Base-by-base conservation (phyloP, 208 protist species). In the Naegleria gruberi region DNA sequence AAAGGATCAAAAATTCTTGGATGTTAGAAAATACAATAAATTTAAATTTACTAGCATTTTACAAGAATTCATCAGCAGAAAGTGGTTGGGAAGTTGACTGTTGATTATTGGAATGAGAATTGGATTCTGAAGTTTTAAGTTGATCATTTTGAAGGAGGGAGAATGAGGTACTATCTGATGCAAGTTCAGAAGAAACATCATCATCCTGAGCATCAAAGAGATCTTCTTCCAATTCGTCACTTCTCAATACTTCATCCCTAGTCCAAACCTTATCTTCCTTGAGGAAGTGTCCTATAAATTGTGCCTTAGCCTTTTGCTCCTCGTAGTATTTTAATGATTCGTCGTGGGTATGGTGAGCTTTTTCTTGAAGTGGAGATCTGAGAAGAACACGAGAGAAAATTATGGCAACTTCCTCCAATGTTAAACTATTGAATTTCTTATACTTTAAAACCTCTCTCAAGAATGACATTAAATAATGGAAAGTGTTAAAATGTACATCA, bases 401-500 rank as follows among this genome's bases (percentile, higher is more conserved):
- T 7, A 88, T 65, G 44, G 45, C 26, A 41, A 88, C 10, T 57
- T 47, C 46, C 0, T 88, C 84, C 30, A 65, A 19, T 8, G 12
- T 43, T 15, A 65, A 37, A 23, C 26, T 10, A 55, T 87, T 65
- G 0, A 8, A 42, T 17, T 87, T 45, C 3, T 73, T 83, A 40
- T 88, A 4, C 19, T 88, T 82, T 10, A 90, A 45, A 7, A 82
- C 42, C 37, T 90, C 89, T 86, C 65, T 73, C 57, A 90, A 46
- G 34, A 90, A 90, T 8, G 57, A 30, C n/a, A 87, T 83, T 4
- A 90, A 41, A 55, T 90, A 90, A 7, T 90, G 57, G n/a, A 90
- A 90, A 23, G 15, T 37, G 77, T 90, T 83, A 26, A 10, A 82
- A 47, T 90, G 47, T n/a, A 34, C 40, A 3, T 43, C 17, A n/a